A percentile compares a stretch with the other conserved stretches of the same genome.
phyloP scores from a whole-genome alignment of 495 filamentous ascomycete genomes.

The Alectoria sarmentosa region DNA sequence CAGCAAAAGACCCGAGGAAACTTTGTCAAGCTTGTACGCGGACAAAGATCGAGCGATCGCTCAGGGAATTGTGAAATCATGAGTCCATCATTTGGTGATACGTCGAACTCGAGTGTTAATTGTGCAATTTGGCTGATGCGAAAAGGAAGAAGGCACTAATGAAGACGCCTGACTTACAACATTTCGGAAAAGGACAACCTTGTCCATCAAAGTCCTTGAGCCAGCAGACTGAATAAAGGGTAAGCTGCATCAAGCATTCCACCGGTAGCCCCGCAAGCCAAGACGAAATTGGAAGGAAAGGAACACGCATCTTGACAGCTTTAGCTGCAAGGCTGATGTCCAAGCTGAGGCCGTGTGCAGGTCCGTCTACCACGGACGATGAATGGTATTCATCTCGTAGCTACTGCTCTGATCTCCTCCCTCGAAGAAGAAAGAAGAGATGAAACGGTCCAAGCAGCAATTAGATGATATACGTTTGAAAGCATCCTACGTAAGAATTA shows the following conservation, averaged over 20 bases:
- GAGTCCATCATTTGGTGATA: background rate
- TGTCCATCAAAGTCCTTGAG: background rate
- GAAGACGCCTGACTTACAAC: background rate
- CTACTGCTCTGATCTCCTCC: too few relatives aligned
- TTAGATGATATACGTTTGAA: too few relatives aligned
- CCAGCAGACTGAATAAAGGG: background rate
- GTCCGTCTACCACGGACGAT: too few relatives aligned
- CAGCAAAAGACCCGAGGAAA: background rate
- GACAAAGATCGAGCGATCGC: background rate
- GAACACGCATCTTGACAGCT: background rate
- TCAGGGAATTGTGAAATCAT: background rate
- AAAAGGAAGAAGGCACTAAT: background rate
- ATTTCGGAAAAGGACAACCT: background rate
- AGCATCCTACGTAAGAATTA: too few relatives aligned
- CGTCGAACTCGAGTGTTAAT: background rate
- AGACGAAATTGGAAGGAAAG: background rate
- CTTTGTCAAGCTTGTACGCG: background rate
- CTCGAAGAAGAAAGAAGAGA: too few relatives aligned
- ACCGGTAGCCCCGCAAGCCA: background rate
- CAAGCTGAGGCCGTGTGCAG: background rate
- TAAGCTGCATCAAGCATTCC: background rate
- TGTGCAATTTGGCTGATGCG: background rate
- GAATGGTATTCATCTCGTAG: too few relatives aligned
- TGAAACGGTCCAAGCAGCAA: too few relatives aligned
- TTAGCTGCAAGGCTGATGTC: background rate